These are phyloP conservation scores for Apiotrichum akiyoshidainum DNA, from an alignment of 1,284 basidiomycete species.

Conservation along the genomic window DNA sequence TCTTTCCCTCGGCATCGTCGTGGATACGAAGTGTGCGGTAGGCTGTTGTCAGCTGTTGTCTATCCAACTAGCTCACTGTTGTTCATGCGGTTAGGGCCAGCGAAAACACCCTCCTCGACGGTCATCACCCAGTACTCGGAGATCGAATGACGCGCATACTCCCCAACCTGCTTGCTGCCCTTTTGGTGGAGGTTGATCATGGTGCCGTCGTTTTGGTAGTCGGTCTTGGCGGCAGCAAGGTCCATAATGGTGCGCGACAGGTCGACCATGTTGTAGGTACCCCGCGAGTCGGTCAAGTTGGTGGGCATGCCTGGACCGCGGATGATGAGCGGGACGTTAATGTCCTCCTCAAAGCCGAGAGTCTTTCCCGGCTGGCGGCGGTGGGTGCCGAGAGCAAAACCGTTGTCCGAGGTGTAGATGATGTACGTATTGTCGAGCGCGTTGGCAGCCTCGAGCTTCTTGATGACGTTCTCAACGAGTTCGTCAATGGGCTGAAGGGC, in stretches of 20 bases:
- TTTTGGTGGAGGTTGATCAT: constrained; percentile 28
- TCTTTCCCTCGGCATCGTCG: constrained; percentile 16
- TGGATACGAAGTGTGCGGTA: constrained; percentile 40
- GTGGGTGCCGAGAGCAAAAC: constrained; percentile 37
- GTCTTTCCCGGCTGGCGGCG: constrained; percentile 44
- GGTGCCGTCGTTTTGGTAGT: constrained; percentile 35
- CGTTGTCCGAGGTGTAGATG: constrained; percentile 43
- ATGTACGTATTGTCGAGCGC: constrained; percentile 41
- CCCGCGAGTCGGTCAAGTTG: constrained; percentile 22
- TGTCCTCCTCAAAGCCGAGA: constrained; percentile 42
- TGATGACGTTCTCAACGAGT: constrained; percentile 34
- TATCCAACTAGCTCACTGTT: constrained; percentile 12
- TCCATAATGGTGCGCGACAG: constrained; percentile 38
- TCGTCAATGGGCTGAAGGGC: constrained; percentile 40
- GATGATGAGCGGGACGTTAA: constrained; percentile 32
- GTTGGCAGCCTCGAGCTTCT: constrained; percentile 30
- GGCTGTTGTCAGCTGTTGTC: neutral
- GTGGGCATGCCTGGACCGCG: constrained; percentile 31
- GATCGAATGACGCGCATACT: constrained; percentile 25
- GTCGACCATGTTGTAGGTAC: constrained; percentile 35
- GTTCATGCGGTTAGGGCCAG: constrained; percentile 18
- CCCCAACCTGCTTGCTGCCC: neutral
- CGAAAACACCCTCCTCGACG: constrained; percentile 35
- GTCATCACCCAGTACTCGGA: constrained; percentile 39
- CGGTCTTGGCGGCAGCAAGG: constrained; percentile 32